A percentile compares a stretch with the other conserved stretches of the same genome.
These are phyloP conservation scores for Hypericum androsaemum DNA, from an alignment of 345 rosid genomes.

Conservation along the genomic window DNA sequence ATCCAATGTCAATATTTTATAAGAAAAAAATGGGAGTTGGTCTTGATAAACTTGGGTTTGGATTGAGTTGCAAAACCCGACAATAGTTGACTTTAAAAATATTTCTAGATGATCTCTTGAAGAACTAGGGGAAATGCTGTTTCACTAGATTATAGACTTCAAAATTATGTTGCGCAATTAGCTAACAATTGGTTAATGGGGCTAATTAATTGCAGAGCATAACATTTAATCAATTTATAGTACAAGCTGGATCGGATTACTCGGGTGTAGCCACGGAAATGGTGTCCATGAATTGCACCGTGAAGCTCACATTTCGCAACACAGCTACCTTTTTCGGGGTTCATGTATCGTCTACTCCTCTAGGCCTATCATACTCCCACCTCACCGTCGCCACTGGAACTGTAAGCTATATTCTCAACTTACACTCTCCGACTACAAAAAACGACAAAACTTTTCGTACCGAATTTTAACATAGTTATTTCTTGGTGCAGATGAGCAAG, in stretches of 20 bases:
- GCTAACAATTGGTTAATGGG: background rate
- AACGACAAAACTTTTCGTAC: too few species aligned
- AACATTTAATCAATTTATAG: constrained; percentile 36
- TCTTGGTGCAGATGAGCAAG: constrained; percentile 28
- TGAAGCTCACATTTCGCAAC: constrained; percentile 45
- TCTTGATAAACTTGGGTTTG: too few species aligned
- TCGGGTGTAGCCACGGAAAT: constrained; percentile 59
- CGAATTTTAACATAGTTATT: background rate
- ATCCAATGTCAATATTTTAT: too few species aligned
- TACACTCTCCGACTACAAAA: too few species aligned
- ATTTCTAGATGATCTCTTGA: too few species aligned
- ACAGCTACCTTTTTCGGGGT: constrained; percentile 59
- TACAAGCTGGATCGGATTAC: constrained; percentile 59
- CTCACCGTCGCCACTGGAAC: constrained; percentile 53
- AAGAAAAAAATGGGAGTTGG: too few species aligned
- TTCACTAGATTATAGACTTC: too few species aligned
- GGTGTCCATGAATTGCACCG: constrained; percentile 56
- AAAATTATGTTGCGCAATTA: too few species aligned
- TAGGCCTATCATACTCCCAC: constrained; percentile 50
- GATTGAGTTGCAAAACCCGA: too few species aligned
- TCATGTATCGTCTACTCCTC: constrained; percentile 49
- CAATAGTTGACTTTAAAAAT: too few species aligned
- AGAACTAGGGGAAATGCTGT: too few species aligned
- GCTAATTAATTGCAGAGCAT: constrained; percentile 31
- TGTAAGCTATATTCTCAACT: constrained; percentile 19